These are phyloP conservation scores for Irpex sp. DNA, from an alignment of 1,284 basidiomycete genomes.

Conservation along the genomic window DNA sequence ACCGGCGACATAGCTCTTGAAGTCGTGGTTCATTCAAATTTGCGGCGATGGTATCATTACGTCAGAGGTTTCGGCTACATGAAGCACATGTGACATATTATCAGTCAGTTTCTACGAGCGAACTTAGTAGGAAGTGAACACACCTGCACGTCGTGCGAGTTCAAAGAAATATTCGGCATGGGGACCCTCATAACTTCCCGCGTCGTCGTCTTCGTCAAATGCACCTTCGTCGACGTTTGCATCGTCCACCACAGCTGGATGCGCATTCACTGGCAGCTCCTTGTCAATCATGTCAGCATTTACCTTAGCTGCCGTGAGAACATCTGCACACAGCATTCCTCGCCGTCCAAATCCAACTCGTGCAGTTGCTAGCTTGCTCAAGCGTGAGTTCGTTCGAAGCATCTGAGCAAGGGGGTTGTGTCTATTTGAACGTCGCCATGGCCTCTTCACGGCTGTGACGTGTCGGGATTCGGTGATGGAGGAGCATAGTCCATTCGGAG, in stretches of 20 bases:
- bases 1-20: background rate
- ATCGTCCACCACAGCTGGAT: too few species aligned
- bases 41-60: too few species aligned
- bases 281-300: too few species aligned
- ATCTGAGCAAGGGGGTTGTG: conserved; percentile 30
- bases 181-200: background rate
- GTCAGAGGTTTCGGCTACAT: too few species aligned
- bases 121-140: too few species aligned
- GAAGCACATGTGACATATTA: too few species aligned
- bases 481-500: conserved; percentile 21
- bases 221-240: too few species aligned
- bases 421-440: conserved; percentile 28
- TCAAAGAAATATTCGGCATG: background rate
- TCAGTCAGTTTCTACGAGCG: too few species aligned
- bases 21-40: background rate
- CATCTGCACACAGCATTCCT: conserved; percentile 18
- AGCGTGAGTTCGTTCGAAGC: conserved; percentile 25
- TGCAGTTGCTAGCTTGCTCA: conserved; percentile 26
- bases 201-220: background rate
- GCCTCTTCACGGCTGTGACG: conserved; percentile 33
- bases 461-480: conserved; percentile 23
- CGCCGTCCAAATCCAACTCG: conserved; percentile 17
- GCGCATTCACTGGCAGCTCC: too few species aligned
- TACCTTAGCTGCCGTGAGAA: background rate
- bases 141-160: background rate